Conservation (phyloP, 768 basidiomycete genomes). For the Boletus tomentosulus region DNA sequence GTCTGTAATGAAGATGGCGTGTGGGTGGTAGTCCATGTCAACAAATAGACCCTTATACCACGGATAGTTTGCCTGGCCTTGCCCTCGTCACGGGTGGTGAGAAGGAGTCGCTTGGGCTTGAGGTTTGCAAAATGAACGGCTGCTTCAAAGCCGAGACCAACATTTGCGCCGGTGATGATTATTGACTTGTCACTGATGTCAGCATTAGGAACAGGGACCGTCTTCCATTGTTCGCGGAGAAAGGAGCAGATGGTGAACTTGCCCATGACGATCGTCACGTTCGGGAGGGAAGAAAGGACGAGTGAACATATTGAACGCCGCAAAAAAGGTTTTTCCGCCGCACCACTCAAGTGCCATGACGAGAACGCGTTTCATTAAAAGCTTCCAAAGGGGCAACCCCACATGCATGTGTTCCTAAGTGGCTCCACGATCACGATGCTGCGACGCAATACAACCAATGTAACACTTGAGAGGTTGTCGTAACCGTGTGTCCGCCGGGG, state of each 20-base stretch:
- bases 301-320: neutral
- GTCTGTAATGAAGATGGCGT: conserved; percentile 6
- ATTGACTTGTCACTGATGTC: conserved; percentile 23
- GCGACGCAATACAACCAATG: neutral
- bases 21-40: neutral
- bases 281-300: neutral
- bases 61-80: conserved; percentile 18
- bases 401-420: neutral
- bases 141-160: conserved; percentile 31
- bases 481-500: neutral
- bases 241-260: conserved; percentile 15
- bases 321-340: neutral
- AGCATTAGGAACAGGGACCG: conserved; percentile 19
- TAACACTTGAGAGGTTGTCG: neutral
- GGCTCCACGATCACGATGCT: neutral
- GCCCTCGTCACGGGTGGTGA: conserved; percentile 23
- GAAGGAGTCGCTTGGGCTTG: conserved; percentile 19
- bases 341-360: neutral
- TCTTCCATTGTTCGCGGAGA: conserved; percentile 28
- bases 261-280: conserved; percentile 19
- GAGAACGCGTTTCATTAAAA: neutral
- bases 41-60: conserved; percentile 8
- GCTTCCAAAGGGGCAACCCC: neutral
- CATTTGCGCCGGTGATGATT: conserved; percentile 24
- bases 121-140: conserved; percentile 25